Evolutionary conservation across 768 basidiomycete species (phyloP).

Genomic region (Leccinellum albellum): DNA sequence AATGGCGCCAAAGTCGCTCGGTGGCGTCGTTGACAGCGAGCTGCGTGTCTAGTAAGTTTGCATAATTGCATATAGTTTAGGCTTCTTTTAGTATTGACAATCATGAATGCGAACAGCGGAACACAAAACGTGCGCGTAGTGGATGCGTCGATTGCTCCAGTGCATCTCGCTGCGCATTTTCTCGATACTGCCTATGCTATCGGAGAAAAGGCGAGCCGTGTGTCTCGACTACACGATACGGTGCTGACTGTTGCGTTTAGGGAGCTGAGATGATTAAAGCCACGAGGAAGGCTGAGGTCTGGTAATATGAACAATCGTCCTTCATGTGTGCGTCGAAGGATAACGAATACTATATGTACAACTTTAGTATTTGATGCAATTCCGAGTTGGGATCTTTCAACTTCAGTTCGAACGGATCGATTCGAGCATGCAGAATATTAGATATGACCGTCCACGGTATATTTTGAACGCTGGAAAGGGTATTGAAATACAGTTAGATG

Average conservation of each 20-base stretch:
- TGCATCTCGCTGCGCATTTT: conserved; percentile 12
- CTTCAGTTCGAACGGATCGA: background rate
- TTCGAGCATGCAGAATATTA: background rate
- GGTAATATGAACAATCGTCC: background rate
- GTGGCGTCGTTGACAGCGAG: conserved; percentile 16
- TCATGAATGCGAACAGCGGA: conserved; percentile 1
- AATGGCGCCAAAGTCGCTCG: conserved; percentile 16
- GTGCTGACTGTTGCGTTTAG: conserved; percentile 1
- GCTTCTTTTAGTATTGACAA: background rate
- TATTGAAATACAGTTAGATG: background rate
- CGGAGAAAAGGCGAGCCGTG: conserved; percentile 10
- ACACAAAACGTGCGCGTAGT: conserved; percentile 16
- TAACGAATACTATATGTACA: background rate
- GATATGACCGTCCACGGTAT: background rate
- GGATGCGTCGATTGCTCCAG: conserved; percentile 16
- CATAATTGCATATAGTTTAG: background rate
- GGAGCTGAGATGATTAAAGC: conserved; percentile 13
- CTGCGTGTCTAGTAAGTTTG: conserved; percentile 15
- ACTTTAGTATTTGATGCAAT: background rate
- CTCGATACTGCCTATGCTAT: conserved; percentile 19
- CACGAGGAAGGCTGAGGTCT: background rate
- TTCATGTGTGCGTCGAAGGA: background rate
- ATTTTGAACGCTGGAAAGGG: background rate
- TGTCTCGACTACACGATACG: background rate
- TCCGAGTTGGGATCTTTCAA: background rate